Evolutionary conservation across 2,329 filamentous ascomycete genomes (phyloP).

Genomic region (Talaromyces verruculosus): DNA sequence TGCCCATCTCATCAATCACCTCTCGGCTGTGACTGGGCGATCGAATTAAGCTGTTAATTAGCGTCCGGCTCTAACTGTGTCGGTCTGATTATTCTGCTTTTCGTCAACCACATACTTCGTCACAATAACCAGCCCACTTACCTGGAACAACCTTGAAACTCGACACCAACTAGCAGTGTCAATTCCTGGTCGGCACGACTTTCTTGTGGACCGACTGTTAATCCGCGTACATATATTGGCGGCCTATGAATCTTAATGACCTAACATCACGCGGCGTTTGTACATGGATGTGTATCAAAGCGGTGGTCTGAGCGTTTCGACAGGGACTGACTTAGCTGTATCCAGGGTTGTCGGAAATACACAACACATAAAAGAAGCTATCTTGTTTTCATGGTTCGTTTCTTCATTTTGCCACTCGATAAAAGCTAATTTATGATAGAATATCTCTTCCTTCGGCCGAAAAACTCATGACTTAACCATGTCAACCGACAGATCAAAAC

Average conservation of each 20-base stretch:
- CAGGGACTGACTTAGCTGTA: not conserved
- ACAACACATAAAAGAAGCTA: not conserved
- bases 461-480: constrained; percentile 12
- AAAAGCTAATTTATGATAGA: not conserved
- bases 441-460: not conserved
- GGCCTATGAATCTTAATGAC: not conserved
- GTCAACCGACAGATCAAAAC: constrained; percentile 18
- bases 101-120: not conserved
- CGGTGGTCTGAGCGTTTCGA: constrained; percentile 1
- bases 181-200: not conserved
- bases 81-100: not conserved
- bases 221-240: not conserved
- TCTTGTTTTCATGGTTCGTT: not conserved
- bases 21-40: not conserved
- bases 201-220: not conserved
- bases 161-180: not conserved
- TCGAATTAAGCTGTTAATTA: constrained; percentile 15
- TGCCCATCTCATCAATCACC: not conserved
- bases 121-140: not conserved
- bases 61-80: constrained; percentile 9
- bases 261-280: constrained; percentile 2
- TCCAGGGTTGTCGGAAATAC: not conserved
- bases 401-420: too few relatives aligned
- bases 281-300: constrained; percentile 5
- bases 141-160: not conserved